Base-by-base conservation (phyloP, 129 eudicot genomes). In the Arctium lappa region DNA sequence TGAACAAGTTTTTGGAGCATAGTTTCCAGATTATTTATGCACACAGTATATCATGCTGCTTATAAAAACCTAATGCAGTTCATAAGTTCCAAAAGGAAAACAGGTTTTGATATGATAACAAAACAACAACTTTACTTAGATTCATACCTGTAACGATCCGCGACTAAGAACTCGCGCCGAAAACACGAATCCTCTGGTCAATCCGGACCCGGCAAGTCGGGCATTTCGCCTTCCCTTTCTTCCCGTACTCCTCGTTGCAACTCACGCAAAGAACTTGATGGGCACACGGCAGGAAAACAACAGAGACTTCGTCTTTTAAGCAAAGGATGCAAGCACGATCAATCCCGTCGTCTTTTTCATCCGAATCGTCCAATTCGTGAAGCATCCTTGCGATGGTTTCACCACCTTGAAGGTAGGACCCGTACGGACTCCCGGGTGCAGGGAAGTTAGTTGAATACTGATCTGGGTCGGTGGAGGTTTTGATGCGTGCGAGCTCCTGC, bases 271-370 rank as follows among this genome's bases (percentile, higher is more conserved):
- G 32, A 30, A 89, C 95, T 75, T 91, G 91, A 82, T 94, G 98
- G 12, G 97, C 94, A 81, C 98, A 92, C 22, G 98, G 97, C 60
- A 94, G 88, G 80, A 92, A 92, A 53, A 92, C 90, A 42, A 90
- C 89, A 6, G 93, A 90, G 62, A 90, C 97, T 88, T 92, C 97
- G 18, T 90, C 88, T 86, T 87, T 83, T 88, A 65, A 48, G 80
- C 98, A 94, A 6, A 92, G 74, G 36, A 92, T 56, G 87, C 97
- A 94, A 63, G 81, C 89, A 70, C 92, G 82, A 82, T 85, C 88
- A 33, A 60, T 29, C 30, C 83, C 76, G 5, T 37, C 36, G 3
- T 76, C 89, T 22, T 81, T 82, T 32, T 86, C 91, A 11, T 87
- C 91, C 11, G 75, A 68, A 38, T 88, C 87, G 68, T 86, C 91